Percentiles rank a stretch among this genome's conserved stretches.
These are phyloP conservation scores for Cryphonectria japonica DNA, from an alignment of 2,329 filamentous ascomycete genomes.

Conservation along the genomic window DNA sequence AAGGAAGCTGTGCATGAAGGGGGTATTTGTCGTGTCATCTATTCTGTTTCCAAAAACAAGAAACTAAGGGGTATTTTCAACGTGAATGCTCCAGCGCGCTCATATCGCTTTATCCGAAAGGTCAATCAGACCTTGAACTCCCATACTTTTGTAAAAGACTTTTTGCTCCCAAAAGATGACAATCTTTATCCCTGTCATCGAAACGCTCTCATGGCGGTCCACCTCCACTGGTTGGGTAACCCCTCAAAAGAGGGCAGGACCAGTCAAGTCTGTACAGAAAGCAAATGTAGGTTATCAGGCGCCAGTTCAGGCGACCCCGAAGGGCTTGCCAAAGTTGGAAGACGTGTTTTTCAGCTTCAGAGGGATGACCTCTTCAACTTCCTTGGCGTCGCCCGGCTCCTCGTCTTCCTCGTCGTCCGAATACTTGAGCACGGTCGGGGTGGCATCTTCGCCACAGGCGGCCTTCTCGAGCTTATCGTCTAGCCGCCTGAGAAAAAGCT, in stretches of 20 bases:
- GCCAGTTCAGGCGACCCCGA: constrained; percentile 38
- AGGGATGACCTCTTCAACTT: constrained; percentile 47
- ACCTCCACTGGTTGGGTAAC: too few species aligned
- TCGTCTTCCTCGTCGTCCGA: constrained; percentile 21
- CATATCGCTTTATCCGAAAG: background rate
- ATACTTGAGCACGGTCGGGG: constrained; percentile 48
- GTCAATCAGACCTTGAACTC: background rate
- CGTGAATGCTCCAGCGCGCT: background rate
- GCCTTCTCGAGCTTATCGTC: constrained; percentile 57
- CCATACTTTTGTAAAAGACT: background rate
- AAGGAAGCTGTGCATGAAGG: background rate
- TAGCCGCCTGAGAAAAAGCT: constrained; percentile 55
- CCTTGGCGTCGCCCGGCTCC: constrained; percentile 36
- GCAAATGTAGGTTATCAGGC: background rate
- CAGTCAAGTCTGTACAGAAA: constrained; percentile 7
- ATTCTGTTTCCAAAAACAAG: background rate
- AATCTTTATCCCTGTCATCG: background rate
- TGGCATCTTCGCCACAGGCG: constrained; percentile 49
- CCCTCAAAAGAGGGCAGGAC: background rate
- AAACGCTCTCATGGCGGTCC: too few species aligned
- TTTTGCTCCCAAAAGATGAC: background rate
- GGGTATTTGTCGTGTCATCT: background rate
- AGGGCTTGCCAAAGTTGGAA: constrained; percentile 53
- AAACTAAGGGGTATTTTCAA: background rate
- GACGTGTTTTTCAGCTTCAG: constrained; percentile 48